Evolutionary conservation across 2,329 filamentous ascomycete species (phyloP).

Genomic region (Rhynchosporium secalis): DNA sequence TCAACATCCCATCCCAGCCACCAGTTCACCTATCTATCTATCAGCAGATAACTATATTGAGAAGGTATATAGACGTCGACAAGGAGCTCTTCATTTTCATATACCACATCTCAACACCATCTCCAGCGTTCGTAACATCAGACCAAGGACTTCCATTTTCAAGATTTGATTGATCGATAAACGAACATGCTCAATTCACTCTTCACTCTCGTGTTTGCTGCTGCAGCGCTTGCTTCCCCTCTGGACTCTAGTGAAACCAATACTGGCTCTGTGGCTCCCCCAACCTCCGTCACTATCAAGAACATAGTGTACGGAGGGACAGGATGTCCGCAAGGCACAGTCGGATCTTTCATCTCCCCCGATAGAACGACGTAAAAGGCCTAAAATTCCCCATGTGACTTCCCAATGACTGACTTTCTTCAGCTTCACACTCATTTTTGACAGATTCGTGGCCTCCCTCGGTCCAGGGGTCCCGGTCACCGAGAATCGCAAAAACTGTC

Average conservation of each 20-base stretch:
- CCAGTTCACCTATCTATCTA: constrained; percentile 11
- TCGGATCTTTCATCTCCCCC: constrained; percentile 27
- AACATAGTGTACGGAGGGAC: constrained; percentile 28
- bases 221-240: constrained; percentile 23
- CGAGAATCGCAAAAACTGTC: constrained; percentile 18
- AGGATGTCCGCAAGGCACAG: constrained; percentile 28
- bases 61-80: constrained; percentile 26
- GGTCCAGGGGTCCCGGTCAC: constrained; percentile 2
- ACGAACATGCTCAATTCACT: constrained; percentile 24
- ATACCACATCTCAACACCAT: constrained; percentile 12
- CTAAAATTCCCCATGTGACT: background rate
- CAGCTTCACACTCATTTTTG: constrained; percentile 33
- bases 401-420: background rate
- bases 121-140: constrained; percentile 6
- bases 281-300: constrained; percentile 27
- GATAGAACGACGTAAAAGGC: constrained; percentile 29
- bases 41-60: constrained; percentile 6
- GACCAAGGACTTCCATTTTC: constrained; percentile 1
- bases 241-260: background rate
- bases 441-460: constrained; percentile 24
- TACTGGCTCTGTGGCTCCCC: constrained; percentile 7
- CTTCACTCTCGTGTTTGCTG: constrained; percentile 22
- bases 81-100: constrained; percentile 14
- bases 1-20: constrained; percentile 1
- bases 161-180: background rate